These are phyloP conservation scores for Hibiscus tridactylites DNA, from an alignment of 345 rosid species.

Conservation along the genomic window DNA sequence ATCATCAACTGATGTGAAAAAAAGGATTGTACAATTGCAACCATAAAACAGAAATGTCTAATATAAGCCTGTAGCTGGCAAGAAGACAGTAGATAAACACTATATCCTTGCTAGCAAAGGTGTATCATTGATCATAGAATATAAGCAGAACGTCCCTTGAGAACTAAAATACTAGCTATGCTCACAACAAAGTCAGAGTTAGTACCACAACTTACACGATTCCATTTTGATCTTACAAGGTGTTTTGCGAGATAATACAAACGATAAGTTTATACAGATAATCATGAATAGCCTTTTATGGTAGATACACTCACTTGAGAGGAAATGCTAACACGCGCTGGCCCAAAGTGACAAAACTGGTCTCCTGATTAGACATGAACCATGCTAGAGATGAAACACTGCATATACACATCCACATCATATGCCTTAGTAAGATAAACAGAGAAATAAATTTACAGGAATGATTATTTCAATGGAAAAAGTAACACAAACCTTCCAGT, in stretches of 20 bases:
- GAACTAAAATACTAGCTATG: not conserved
- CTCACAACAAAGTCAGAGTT: not conserved
- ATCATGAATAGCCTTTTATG: not conserved
- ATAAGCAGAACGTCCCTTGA: not conserved
- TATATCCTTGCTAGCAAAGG: not conserved
- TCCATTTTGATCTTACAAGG: not conserved
- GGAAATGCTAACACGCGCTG: constrained; percentile 92
- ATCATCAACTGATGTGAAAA: not conserved
- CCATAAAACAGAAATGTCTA: not conserved
- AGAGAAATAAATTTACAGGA: constrained; percentile 1
- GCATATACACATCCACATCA: constrained; percentile 27
- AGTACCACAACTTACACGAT: not conserved
- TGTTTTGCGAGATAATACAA: not conserved
- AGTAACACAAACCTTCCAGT: constrained; percentile 71
- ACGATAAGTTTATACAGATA: not conserved
- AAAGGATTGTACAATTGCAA: not conserved
- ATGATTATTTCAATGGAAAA: not conserved
- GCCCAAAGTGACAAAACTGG: constrained; percentile 95
- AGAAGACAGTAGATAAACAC: not conserved
- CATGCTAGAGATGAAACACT: constrained; percentile 97
- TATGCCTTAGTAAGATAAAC: constrained; percentile 11
- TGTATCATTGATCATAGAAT: not conserved
- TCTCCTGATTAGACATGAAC: constrained; percentile 99
- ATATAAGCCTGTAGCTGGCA: not conserved
- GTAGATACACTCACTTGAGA: constrained; percentile 61